Percentiles rank a stretch among this genome's conserved stretches.
phyloP scores from a whole-genome alignment of 2,329 filamentous ascomycete genomes.

The Trichoderma arundinaceum region DNA sequence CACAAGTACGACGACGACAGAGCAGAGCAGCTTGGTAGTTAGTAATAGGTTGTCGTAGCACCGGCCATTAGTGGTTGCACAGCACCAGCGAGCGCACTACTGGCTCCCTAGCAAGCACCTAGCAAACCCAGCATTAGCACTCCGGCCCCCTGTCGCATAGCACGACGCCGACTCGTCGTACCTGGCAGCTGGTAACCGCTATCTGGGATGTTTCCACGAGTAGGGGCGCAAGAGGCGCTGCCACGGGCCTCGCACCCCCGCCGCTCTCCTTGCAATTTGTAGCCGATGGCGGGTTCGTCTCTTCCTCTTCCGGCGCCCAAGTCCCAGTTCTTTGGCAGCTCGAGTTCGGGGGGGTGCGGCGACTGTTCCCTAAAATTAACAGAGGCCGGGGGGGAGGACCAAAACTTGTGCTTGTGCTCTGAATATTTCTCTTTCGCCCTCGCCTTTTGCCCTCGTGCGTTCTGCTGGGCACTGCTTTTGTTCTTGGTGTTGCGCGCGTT shows the following conservation, averaged over 20 bases:
- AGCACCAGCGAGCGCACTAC: no score
- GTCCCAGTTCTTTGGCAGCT: constrained; percentile 15
- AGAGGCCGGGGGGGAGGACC: constrained; percentile 1
- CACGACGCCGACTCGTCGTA: constrained; percentile 30
- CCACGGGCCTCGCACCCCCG: constrained; percentile 11
- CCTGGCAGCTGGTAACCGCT: constrained; percentile 31
- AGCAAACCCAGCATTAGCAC: not conserved
- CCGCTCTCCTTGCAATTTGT: constrained; percentile 29
- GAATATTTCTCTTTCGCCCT: not conserved
- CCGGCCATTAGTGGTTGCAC: no score
- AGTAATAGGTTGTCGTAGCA: no score
- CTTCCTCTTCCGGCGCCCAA: not conserved
- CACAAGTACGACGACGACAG: not conserved
- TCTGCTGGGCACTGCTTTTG: not conserved
- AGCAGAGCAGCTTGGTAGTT: no score
- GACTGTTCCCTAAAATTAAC: constrained; percentile 24
- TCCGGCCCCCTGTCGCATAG: constrained; percentile 20
- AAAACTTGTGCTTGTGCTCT: not conserved
- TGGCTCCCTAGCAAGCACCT: no score
- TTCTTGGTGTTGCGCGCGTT: not conserved
- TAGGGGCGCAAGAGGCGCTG: not conserved
- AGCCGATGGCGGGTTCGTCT: constrained; percentile 27
- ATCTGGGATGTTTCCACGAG: not conserved
- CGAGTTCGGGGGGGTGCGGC: constrained; percentile 10
- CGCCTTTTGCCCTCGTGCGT: not conserved